phyloP scores from a whole-genome alignment of 2,329 filamentous ascomycete genomes.

The Pseudogymnoascus sp. region DNA sequence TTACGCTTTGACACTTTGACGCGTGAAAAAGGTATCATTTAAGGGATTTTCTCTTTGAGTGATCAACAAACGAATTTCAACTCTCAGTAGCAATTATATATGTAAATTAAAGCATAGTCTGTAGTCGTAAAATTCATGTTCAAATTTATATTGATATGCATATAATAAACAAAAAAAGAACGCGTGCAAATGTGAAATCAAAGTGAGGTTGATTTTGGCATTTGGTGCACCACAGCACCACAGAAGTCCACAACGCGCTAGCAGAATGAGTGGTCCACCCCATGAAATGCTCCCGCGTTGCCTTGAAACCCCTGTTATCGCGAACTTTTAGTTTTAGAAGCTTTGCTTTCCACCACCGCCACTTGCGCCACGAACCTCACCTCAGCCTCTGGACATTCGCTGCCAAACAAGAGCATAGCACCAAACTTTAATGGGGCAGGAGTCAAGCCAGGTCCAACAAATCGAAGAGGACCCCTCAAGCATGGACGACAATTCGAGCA shows the following conservation, averaged over 20 bases:
- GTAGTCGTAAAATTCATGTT: background rate
- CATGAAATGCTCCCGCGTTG: background rate
- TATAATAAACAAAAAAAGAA: background rate
- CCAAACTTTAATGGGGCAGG: background rate
- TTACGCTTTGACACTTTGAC: background rate
- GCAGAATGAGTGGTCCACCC: background rate
- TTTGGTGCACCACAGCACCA: background rate
- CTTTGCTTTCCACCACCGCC: background rate
- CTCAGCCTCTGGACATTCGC: background rate
- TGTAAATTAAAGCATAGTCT: background rate
- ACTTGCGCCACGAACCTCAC: background rate
- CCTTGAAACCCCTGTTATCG: slow-evolving; percentile 2
- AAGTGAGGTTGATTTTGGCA: background rate
- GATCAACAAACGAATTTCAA: background rate
- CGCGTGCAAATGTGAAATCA: background rate
- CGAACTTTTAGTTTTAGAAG: slow-evolving; percentile 1
- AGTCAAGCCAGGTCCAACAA: slow-evolving; percentile 4
- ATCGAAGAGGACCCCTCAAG: background rate
- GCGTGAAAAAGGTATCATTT: background rate
- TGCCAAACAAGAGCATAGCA: background rate
- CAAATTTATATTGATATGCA: background rate
- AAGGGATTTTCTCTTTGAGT: background rate
- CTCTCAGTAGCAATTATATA: background rate
- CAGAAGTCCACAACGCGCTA: background rate
- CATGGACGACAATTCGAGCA: slow-evolving; percentile 6